phyloP scores from a whole-genome alignment of 176 grass and related monocot species.

The Puya raimondii region DNA sequence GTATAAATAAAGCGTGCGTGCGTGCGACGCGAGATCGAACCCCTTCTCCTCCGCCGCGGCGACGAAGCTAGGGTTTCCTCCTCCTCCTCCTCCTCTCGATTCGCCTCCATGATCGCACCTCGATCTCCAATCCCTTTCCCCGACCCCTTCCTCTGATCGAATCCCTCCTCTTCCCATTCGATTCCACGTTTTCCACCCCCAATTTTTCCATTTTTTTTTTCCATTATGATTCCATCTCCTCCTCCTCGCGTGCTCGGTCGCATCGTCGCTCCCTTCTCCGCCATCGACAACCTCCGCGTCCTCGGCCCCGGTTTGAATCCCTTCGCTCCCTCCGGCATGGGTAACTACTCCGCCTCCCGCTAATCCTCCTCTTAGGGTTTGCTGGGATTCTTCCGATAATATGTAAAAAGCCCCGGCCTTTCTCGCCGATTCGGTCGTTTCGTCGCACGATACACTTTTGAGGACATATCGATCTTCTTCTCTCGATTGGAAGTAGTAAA shows the following conservation, averaged over 20 bases:
- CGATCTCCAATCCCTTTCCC: conserved; percentile 21
- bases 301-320: conserved; percentile 95
- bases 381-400: not conserved
- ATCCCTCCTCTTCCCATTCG: conserved; percentile 1
- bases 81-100: not conserved
- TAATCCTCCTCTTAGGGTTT: conserved; percentile 23
- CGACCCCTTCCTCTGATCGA: not conserved
- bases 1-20: not conserved
- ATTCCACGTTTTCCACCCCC: not conserved
- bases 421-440: not conserved
- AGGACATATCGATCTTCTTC: not conserved
- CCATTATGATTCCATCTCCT: conserved; percentile 52
- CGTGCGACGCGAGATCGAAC: not conserved
- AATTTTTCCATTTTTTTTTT: not conserved
- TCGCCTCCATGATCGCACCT: conserved; percentile 30
- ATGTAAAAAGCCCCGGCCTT: not conserved
- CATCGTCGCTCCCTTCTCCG: conserved; percentile 15
- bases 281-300: conserved; percentile 50
- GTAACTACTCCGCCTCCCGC: conserved; percentile 66
- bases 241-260: conserved; percentile 1
- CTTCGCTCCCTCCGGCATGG: conserved; percentile 80
- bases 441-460: not conserved
- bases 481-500: not conserved
- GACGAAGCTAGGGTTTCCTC: not conserved
- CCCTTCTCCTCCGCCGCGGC: not conserved